These are phyloP conservation scores for Argentina anserina DNA, from an alignment of 306 rosid species.

Conservation along the genomic window DNA sequence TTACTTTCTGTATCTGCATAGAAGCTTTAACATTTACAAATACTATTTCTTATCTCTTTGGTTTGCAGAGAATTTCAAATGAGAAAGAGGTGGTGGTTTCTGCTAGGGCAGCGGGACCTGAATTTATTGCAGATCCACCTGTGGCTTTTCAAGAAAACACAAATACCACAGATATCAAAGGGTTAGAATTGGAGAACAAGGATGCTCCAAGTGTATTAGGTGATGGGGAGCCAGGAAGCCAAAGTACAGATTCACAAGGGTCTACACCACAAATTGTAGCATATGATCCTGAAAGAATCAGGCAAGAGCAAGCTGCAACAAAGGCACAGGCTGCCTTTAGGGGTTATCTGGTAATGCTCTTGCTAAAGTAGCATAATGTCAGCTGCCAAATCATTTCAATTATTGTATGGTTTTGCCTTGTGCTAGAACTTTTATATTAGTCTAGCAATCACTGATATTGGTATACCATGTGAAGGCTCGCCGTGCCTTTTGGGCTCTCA, in stretches of 20 bases:
- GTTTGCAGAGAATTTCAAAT: slow-evolving; percentile 51
- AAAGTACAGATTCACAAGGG: slow-evolving; percentile 47
- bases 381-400: background rate
- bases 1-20: background rate
- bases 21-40: background rate
- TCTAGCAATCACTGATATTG: slow-evolving; percentile 23
- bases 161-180: slow-evolving; percentile 35
- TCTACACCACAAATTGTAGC: slow-evolving; percentile 46
- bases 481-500: slow-evolving; percentile 89
- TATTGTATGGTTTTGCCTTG: background rate
- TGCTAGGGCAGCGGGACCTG: slow-evolving; percentile 54
- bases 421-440: background rate
- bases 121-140: slow-evolving; percentile 51
- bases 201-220: slow-evolving; percentile 40
- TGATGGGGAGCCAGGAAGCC: slow-evolving; percentile 38
- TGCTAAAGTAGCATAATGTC: background rate
- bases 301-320: slow-evolving; percentile 83
- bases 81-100: slow-evolving; percentile 56
- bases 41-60: slow-evolving; percentile 11
- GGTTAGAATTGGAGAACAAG: slow-evolving; percentile 45
- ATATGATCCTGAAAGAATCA: slow-evolving; percentile 58
- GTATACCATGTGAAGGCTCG: slow-evolving; percentile 77
- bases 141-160: slow-evolving; percentile 29
- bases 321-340: slow-evolving; percentile 94
- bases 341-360: slow-evolving; percentile 80